These are phyloP conservation scores for Hypoxylon sp. DNA, from an alignment of 2,329 filamentous ascomycete species.

Conservation along the genomic window DNA sequence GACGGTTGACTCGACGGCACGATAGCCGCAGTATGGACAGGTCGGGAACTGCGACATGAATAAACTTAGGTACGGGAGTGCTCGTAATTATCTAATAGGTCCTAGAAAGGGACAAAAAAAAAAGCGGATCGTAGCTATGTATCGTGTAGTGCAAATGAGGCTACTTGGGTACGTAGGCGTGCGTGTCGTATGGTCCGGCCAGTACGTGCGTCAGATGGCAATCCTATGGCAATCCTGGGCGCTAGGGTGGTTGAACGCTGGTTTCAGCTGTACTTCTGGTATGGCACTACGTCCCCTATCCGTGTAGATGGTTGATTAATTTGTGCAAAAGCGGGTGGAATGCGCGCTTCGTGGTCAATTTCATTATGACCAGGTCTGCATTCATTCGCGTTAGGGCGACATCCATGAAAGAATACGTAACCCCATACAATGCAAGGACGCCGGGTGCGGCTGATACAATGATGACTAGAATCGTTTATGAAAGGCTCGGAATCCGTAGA, in stretches of 20 bases:
- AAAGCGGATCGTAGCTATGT: constrained; percentile 4
- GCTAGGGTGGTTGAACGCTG: constrained; percentile 23
- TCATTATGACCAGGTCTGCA: background rate
- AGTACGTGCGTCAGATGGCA: constrained; percentile 18
- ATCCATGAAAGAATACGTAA: constrained; percentile 1
- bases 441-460: constrained; percentile 38
- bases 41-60: constrained; percentile 26
- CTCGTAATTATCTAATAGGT: background rate
- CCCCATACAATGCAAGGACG: constrained; percentile 19
- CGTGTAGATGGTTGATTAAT: background rate
- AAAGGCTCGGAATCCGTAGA: constrained; percentile 34
- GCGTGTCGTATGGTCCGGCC: constrained; percentile 13
- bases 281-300: background rate
- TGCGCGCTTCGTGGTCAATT: background rate
- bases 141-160: background rate
- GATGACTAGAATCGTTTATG: constrained; percentile 27
- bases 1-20: constrained; percentile 57
- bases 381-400: background rate
- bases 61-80: constrained; percentile 1
- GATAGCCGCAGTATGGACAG: constrained; percentile 61
- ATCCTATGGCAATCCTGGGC: constrained; percentile 3
- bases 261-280: constrained; percentile 24
- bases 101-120: background rate
- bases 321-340: background rate
- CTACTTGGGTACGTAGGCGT: constrained; percentile 5